A percentile compares a stretch with the other conserved stretches of the same genome.
Evolutionary conservation across 2,329 filamentous ascomycete genomes (phyloP).

Genomic region (Alternaria panax): DNA sequence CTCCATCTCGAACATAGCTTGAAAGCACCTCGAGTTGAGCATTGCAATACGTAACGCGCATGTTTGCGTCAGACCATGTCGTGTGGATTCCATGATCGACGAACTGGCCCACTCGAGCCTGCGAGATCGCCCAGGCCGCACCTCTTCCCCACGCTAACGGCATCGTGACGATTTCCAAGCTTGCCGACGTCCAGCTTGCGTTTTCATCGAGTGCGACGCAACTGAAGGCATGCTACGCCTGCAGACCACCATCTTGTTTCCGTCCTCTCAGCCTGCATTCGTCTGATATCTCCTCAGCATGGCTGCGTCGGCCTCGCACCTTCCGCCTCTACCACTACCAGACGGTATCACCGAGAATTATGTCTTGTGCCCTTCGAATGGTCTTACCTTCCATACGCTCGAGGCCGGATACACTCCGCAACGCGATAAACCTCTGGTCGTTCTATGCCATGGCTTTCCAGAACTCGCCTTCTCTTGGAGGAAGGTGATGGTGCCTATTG

Average conservation of each 20-base stretch:
- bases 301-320: conserved; percentile 8
- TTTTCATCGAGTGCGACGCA: not conserved
- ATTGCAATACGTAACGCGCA: not conserved
- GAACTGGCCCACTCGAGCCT: not conserved
- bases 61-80: not conserved
- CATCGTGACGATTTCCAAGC: not conserved
- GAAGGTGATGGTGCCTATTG: conserved; percentile 66
- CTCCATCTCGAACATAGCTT: not conserved
- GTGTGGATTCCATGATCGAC: not conserved
- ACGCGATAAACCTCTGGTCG: conserved; percentile 60
- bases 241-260: not conserved
- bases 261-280: not conserved
- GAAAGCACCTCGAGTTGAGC: not conserved
- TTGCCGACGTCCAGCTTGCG: not conserved
- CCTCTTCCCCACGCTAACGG: not conserved
- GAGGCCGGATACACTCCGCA: conserved; percentile 57
- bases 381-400: conserved; percentile 68
- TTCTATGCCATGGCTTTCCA: conserved; percentile 72
- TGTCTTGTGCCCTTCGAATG: conserved; percentile 62
- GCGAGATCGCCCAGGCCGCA: not conserved
- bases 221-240: not conserved
- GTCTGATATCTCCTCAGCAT: not conserved
- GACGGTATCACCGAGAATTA: conserved; percentile 63
- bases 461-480: conserved; percentile 76
- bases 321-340: conserved; percentile 63